Percentiles rank a stretch among this genome's conserved stretches.
phyloP scores from a whole-genome alignment of 768 basidiomycete species.

The Lepiota subincarnata region DNA sequence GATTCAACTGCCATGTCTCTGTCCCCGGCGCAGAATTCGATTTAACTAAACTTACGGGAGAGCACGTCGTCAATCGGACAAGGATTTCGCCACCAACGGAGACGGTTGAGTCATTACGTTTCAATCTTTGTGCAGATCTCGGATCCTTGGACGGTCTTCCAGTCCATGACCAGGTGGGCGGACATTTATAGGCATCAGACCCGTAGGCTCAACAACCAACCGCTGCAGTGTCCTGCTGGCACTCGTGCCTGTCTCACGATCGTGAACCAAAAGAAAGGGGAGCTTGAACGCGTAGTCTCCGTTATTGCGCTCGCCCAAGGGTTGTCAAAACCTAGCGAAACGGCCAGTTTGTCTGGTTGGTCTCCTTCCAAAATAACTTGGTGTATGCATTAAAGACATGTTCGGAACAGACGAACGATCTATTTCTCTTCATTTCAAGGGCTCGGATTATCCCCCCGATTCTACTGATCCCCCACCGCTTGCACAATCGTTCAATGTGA shows the following conservation, averaged over 20 bases:
- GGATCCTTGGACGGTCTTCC: slow-evolving; percentile 38
- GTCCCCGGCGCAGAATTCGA: slow-evolving; percentile 51
- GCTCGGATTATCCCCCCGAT: slow-evolving; percentile 52
- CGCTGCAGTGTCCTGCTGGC: slow-evolving; percentile 56
- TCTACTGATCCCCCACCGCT: slow-evolving; percentile 36
- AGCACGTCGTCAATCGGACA: slow-evolving; percentile 45
- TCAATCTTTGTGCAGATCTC: slow-evolving; percentile 68
- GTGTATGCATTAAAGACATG: slow-evolving; percentile 10
- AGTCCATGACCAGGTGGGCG: slow-evolving; percentile 65
- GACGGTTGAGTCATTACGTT: slow-evolving; percentile 54
- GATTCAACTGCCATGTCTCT: slow-evolving; percentile 52
- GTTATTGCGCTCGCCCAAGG: slow-evolving; percentile 70
- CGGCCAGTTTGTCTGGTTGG: slow-evolving; percentile 34
- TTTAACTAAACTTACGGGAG: slow-evolving; percentile 50
- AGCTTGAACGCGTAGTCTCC: slow-evolving; percentile 56
- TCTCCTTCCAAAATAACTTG: slow-evolving; percentile 12
- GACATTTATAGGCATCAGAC: slow-evolving; percentile 4
- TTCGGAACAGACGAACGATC: slow-evolving; percentile 44
- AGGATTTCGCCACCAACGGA: slow-evolving; percentile 61
- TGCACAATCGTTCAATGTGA: slow-evolving; percentile 58
- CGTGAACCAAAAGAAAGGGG: slow-evolving; percentile 53
- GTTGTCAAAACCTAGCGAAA: slow-evolving; percentile 28
- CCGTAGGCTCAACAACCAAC: slow-evolving; percentile 1
- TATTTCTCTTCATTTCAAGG: slow-evolving; percentile 54
- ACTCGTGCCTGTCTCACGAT: slow-evolving; percentile 74